phyloP scores from a whole-genome alignment of 768 basidiomycete genomes.

The Pulveroboletus sp. region DNA sequence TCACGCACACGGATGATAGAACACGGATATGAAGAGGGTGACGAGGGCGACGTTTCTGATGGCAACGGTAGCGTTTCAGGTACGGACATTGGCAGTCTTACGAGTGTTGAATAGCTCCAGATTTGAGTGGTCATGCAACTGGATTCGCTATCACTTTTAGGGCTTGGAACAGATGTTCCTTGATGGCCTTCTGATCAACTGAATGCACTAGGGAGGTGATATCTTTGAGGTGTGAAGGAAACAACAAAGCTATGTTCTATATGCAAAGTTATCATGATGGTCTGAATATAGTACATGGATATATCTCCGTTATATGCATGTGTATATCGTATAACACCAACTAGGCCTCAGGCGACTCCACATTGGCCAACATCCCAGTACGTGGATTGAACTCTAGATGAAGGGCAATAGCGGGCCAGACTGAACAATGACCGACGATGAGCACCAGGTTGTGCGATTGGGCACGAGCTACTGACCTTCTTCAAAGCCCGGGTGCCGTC shows the following conservation, averaged over 20 bases:
- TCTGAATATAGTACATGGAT: slow-evolving; percentile 5
- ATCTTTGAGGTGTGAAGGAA: not conserved
- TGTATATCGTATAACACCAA: not conserved
- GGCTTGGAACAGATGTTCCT: not conserved
- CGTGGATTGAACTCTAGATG: slow-evolving; percentile 57
- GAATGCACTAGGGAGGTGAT: slow-evolving; percentile 2
- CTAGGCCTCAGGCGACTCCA: slow-evolving; percentile 17
- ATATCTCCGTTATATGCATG: slow-evolving; percentile 4
- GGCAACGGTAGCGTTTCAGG: slow-evolving; percentile 37
- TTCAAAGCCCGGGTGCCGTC: slow-evolving; percentile 83
- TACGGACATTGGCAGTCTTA: slow-evolving; percentile 45
- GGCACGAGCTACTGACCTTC: slow-evolving; percentile 48
- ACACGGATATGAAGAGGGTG: slow-evolving; percentile 15
- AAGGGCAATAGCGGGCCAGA: slow-evolving; percentile 64
- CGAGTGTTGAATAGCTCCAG: slow-evolving; percentile 41
- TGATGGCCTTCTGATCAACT: not conserved
- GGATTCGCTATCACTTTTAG: slow-evolving; percentile 2
- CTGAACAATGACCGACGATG: slow-evolving; percentile 29
- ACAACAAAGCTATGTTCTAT: not conserved
- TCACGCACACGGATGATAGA: slow-evolving; percentile 3
- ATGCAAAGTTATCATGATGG: slow-evolving; percentile 8
- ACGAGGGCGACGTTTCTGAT: slow-evolving; percentile 33
- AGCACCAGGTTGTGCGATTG: not conserved
- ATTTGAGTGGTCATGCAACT: not conserved
- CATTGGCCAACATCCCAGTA: slow-evolving; percentile 20